Conservation (phyloP, 768 basidiomycete genomes). For the Boletus speciosus region DNA sequence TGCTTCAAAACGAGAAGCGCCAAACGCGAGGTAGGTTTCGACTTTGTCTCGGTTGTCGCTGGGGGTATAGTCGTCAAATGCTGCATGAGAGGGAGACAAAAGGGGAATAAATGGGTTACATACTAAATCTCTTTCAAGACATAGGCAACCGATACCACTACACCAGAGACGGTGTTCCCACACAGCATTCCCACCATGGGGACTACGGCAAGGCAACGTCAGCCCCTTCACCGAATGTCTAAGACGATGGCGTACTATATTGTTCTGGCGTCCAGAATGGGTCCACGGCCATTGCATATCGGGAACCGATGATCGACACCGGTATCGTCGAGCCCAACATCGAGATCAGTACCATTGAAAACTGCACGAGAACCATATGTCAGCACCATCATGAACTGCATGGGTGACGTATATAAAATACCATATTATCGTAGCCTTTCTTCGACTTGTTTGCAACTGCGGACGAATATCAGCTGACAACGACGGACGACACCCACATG, state of each 20-base stretch:
- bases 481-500: neutral
- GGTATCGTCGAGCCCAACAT: conserved; percentile 79
- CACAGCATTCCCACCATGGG: conserved; percentile 86
- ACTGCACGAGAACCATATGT: conserved; percentile 34
- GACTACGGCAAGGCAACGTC: conserved; percentile 40
- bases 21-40: conserved; percentile 83
- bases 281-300: conserved; percentile 68
- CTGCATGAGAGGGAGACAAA: neutral
- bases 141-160: conserved; percentile 66
- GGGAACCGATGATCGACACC: conserved; percentile 70
- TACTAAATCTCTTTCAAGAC: conserved; percentile 77
- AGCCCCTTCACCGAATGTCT: neutral
- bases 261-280: conserved; percentile 86
- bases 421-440: conserved; percentile 72
- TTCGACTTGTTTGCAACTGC: conserved; percentile 77
- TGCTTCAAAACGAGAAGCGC: conserved; percentile 80
- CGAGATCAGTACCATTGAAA: conserved; percentile 58
- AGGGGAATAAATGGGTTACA: conserved; percentile 20
- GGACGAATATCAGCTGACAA: neutral
- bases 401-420: conserved; percentile 22
- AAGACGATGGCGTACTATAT: conserved; percentile 50
- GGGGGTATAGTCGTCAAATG: neutral
- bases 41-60: conserved; percentile 85
- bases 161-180: conserved; percentile 71
- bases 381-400: neutral